These are phyloP conservation scores for Boletus rex-veris DNA, from an alignment of 768 basidiomycete genomes.

Conservation along the genomic window DNA sequence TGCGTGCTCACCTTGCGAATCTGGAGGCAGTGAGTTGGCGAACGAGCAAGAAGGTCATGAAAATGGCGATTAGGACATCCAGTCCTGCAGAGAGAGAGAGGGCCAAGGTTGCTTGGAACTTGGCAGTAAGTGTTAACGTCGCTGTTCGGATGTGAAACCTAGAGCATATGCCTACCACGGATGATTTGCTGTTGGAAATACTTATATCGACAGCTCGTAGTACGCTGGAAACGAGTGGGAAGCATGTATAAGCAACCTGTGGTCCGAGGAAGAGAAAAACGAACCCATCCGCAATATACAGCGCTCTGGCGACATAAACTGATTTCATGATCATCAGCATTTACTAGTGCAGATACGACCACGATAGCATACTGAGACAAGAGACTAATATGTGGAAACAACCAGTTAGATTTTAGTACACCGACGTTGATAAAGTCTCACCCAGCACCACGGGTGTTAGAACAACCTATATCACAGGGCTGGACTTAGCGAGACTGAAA, in stretches of 20 bases:
- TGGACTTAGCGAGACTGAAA: background rate
- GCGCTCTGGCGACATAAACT: conserved; percentile 1
- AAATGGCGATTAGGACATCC: conserved; percentile 5
- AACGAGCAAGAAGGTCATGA: conserved; percentile 3
- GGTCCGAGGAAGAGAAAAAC: background rate
- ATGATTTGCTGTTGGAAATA: background rate
- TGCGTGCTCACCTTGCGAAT: background rate
- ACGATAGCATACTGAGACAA: background rate
- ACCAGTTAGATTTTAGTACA: background rate
- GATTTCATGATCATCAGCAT: background rate
- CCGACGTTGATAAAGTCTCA: background rate
- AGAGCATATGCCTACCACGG: background rate
- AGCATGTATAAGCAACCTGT: background rate
- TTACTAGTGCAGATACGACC: too few species aligned
- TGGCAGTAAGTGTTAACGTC: background rate
- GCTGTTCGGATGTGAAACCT: background rate
- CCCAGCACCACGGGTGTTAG: conserved; percentile 3
- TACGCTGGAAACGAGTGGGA: background rate
- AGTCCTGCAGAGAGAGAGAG: background rate
- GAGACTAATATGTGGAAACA: background rate
- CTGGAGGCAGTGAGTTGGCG: background rate
- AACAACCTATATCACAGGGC: background rate
- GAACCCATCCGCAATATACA: conserved; percentile 2
- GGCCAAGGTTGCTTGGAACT: background rate
- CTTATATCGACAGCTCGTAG: background rate